Evolutionary conservation across 1,139 yeast species (phyloP).

Genomic region (Taphrina populina): DNA sequence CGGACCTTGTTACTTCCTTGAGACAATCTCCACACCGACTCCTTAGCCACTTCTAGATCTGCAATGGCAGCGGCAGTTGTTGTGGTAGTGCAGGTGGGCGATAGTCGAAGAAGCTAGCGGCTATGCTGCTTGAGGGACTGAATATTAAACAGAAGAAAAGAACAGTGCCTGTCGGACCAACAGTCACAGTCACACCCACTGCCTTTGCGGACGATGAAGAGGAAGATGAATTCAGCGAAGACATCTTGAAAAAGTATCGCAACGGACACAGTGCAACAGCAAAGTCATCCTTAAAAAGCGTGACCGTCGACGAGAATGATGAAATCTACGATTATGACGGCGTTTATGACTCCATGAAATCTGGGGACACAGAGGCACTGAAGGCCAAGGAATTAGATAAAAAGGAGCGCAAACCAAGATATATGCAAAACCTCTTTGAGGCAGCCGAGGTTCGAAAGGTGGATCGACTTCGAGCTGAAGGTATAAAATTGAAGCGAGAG

Average conservation of each 20-base stretch:
- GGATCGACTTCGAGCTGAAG: constrained; percentile 48
- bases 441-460: constrained; percentile 49
- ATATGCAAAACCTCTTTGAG: constrained; percentile 47
- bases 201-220: constrained; percentile 14
- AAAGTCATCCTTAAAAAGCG: constrained; percentile 6
- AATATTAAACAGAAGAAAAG: constrained; percentile 20
- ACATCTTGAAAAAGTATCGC: background rate
- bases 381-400: constrained; percentile 32
- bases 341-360: constrained; percentile 47
- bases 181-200: background rate
- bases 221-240: constrained; percentile 5
- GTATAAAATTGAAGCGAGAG: constrained; percentile 43
- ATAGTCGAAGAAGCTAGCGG: background rate
- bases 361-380: constrained; percentile 40
- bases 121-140: constrained; percentile 19
- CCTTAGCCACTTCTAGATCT: too few species aligned
- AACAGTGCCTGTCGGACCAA: too few species aligned
- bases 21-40: too few species aligned
- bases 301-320: constrained; percentile 8
- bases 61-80: background rate
- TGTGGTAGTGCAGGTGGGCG: background rate
- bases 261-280: background rate
- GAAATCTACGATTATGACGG: constrained; percentile 46
- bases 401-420: constrained; percentile 44
- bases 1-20: too few species aligned